Evolutionary conservation across 2,329 filamentous ascomycete genomes (phyloP), one percentile per base, ranked within the genome.

Genomic region (Penicillium sp.): DNA sequence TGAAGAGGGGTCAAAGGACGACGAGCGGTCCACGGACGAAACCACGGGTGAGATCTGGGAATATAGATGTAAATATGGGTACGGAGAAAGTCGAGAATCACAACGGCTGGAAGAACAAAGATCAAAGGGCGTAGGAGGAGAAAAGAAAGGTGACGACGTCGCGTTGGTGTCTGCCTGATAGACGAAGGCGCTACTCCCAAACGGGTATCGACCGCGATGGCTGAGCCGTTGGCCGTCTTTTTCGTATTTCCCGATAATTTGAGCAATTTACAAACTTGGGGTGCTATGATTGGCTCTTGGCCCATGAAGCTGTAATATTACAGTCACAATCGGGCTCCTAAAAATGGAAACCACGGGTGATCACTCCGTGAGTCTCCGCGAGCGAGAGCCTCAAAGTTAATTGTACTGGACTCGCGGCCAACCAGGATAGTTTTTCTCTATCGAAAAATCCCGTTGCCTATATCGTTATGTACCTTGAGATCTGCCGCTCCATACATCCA

Each of bases 81-180:
- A 39, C 40, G 31, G 38, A 45, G 22, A 18, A 20, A 16, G 8
- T 24, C 31, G n/a, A 37, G 22, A 43, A 32, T 26, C 29, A 41
- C 26, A 49, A 34, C 42, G 46, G 29, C n/a, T 23, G 46, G 49
- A 50, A 50, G 52, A 47, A 49, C 50, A 52, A 41, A 44, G 50
- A 37, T 23, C 24, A 44, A 16, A 34, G 9, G 39, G 37, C 28
- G 37, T 26, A 29, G 34, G 47, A 51, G 40, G 48, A 44, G 48
- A 46, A 44, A 47, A 46, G 45, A 50, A 49, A 46, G 54, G 53
- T 52, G 56, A 54, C 36, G 40, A 50, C 45, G 55, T 49, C 62
- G 55, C 52, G 48, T 56, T 60, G 46, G 59, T 65, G 65, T 68
- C 66, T 69, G 66, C 66, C 66, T 69, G 61, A 67, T 67, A 59